A percentile compares a stretch with the other conserved stretches of the same genome.
Evolutionary conservation across 75 land plant genomes (phyloP).

Genomic region (Selaginella moellendorffii): DNA sequence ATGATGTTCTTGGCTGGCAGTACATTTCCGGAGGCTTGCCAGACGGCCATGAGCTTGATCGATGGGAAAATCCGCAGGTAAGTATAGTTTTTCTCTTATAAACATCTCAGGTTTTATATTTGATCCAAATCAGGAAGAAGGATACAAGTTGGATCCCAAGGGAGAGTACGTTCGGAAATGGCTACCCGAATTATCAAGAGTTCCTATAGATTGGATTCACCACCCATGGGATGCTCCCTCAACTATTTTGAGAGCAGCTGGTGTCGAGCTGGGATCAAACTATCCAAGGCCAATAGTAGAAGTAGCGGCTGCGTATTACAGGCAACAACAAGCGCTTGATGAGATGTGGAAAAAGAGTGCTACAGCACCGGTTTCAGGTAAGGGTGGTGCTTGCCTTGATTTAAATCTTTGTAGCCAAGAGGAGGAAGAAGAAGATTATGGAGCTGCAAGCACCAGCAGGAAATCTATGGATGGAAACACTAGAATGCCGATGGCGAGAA

Average conservation of each 20-base stretch:
- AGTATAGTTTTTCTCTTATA: background rate
- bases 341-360: too few relatives aligned
- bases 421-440: too few relatives aligned
- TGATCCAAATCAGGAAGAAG: slow-evolving; percentile 38
- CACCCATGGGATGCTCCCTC: slow-evolving; percentile 94
- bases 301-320: too few relatives aligned
- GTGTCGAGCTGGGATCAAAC: slow-evolving; percentile 83
- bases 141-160: slow-evolving; percentile 72
- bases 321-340: too few relatives aligned
- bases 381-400: too few relatives aligned
- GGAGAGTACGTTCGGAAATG: slow-evolving; percentile 84
- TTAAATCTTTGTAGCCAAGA: too few relatives aligned
- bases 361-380: too few relatives aligned
- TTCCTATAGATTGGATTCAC: slow-evolving; percentile 88
- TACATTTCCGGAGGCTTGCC: slow-evolving; percentile 9
- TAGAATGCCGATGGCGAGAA: too few relatives aligned
- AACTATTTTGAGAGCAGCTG: slow-evolving; percentile 73
- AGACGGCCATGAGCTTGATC: slow-evolving; percentile 8
- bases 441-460: too few relatives aligned
- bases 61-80: background rate
- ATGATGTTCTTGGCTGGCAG: slow-evolving; percentile 3
- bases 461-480: too few relatives aligned
- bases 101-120: background rate
- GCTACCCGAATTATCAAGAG: slow-evolving; percentile 78
- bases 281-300: slow-evolving; percentile 78